Base-by-base conservation (phyloP, 78 protist genomes). In the Capsaspora owczarzaki region DNA sequence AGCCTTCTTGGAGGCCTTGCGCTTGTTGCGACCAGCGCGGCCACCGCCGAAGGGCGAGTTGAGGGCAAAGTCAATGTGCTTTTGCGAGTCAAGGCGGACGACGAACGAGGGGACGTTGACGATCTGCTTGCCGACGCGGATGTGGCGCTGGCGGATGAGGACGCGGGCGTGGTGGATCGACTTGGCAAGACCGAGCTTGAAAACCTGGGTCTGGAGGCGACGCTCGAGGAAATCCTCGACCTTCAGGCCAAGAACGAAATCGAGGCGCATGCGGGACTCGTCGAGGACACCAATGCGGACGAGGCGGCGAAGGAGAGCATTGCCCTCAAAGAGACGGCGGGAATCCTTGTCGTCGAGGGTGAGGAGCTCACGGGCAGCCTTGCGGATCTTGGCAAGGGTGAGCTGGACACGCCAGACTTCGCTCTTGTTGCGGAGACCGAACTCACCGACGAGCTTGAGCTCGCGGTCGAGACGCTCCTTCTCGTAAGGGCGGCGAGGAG, bases 101-200 rank as follows among this genome's bases (percentile, higher is more conserved):
- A 94, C 75, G 94, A 94, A 98, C 29, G 98, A 95, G 40, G 99
- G 99, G 27, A 90, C 93, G 89, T 89, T 86, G 69, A 98, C 99
- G 70, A 97, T 47, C 92, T 98, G 99, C 89, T 93, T 92, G 74
- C 99, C 99, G 68, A 98, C 99, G 47, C 96, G 92, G 87, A 97
- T 96, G 98, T 97, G 99, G 61, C 99, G 87, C 89, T 97, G 99
- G 68, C 86, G 84, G 94, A 98, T 97, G 46, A 97, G 88, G 69
- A 94, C 96, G 76, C 99, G 98, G 61, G 99, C 98, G 88, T 98
- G 99, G 90, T 98, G 99, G 90, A 98, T 89, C 51, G 98, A 93
- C 82, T 92, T 91, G 89, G 99, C 99, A 20, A 95, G 89, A 51
- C 93, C 94, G 10, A 70, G 71, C 89, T 93, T 91, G 95, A 89